A percentile compares a stretch with the other conserved stretches of the same genome.
These are phyloP conservation scores for Boletus insuetus DNA, from an alignment of 768 basidiomycete species.

Conservation along the genomic window DNA sequence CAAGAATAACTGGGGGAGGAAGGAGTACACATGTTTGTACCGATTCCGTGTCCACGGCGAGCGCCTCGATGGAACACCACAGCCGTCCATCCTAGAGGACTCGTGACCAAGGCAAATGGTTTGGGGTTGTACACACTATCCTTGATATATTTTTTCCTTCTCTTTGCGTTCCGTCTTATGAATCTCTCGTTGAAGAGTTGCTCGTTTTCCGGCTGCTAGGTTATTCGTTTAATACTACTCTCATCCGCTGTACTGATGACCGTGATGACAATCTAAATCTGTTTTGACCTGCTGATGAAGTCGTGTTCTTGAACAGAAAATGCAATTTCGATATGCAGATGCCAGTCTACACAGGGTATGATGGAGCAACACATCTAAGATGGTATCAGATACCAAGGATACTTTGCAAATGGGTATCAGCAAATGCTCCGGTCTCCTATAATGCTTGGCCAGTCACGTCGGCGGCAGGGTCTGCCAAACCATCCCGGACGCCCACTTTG, in stretches of 20 bases:
- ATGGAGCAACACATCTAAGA: background rate
- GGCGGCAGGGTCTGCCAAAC: background rate
- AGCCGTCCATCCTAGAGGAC: conserved; percentile 31
- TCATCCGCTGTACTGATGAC: conserved; percentile 23
- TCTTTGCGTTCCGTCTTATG: background rate
- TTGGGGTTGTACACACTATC: conserved; percentile 12
- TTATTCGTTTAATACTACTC: conserved; percentile 24
- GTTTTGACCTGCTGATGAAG: background rate
- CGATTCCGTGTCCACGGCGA: conserved; percentile 78
- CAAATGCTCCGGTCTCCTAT: conserved; percentile 1
- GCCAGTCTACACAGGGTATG: background rate
- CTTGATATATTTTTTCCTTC: background rate
- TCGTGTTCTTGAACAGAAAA: background rate
- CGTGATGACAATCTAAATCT: conserved; percentile 19
- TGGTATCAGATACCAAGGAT: no score
- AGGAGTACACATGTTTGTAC: conserved; percentile 86
- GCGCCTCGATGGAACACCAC: conserved; percentile 41
- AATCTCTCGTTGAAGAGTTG: conserved; percentile 6
- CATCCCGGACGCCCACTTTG: conserved; percentile 40
- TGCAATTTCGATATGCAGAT: background rate
- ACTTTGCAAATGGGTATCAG: no score
- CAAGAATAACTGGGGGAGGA: conserved; percentile 83
- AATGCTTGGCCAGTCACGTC: conserved; percentile 6
- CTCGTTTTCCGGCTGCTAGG: conserved; percentile 12
- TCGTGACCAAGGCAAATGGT: conserved; percentile 8